Base-by-base conservation (phyloP, 2,329 filamentous ascomycete species). In the Pseudogymnoascus sp. region DNA sequence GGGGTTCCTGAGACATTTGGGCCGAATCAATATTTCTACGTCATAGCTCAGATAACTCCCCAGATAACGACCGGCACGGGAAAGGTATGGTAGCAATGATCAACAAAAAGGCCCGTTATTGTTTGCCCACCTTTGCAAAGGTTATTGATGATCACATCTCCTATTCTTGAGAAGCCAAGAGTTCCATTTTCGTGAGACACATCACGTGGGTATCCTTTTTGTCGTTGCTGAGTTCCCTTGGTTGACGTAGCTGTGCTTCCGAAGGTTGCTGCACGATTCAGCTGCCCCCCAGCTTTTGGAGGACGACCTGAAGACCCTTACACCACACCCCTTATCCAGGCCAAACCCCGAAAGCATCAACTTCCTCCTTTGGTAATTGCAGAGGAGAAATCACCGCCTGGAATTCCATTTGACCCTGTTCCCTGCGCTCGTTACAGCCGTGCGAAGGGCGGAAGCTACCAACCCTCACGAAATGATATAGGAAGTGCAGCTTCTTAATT, bases 391-490 rank as follows among this genome's bases (percentile, higher is more conserved):
- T 20, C 28, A 20, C 6, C 7, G 28, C 6, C 47, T 53, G 28
- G n/a, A 33, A 33, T 2, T 53, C 47, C n/a, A 33, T 53, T 20
- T 4, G 18, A 33, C 20, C 47, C 47, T 1, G 47, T 4, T 33
- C 11, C 30, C n/a, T 30, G 15, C 14, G 9, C 43, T 18, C 25
- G 25, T 50, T 30, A 30, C 25, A 18, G 28, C 18, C 15, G 47
- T 8, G 12, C 11, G 47, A 33, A 11, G 15, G 47, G 15, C 15
- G 28, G 25, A 53, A 18, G 25, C 47, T 9, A 33, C 47, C 47
- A 53, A 20, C 39, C 28, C 28, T 14, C 47, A 35, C 47, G 47
- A 33, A 53, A 53, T 53, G 47, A 53, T 53, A 53, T 53, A 35
- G 25, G 18, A 1, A 2, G 14, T 12, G 43, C 14, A 18, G 18